Evolutionary conservation across 345 rosid genomes (phyloP).

Genomic region (Populus deltoides): DNA sequence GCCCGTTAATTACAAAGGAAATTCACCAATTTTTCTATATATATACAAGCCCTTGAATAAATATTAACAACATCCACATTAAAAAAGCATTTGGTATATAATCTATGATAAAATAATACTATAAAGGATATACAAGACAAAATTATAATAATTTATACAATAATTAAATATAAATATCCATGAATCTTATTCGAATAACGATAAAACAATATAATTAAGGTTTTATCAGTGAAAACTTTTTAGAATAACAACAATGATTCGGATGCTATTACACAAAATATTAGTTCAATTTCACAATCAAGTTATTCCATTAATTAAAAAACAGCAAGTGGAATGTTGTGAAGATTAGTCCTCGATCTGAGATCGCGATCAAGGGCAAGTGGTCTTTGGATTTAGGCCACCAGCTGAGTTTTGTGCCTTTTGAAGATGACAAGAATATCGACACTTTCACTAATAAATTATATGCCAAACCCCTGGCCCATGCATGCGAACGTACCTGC

Average conservation of each 20-base stretch:
- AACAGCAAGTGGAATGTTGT: conserved; percentile 32
- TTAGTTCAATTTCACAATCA: neutral
- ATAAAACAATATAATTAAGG: too few relatives aligned
- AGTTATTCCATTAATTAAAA: neutral
- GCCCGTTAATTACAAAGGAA: conserved; percentile 4
- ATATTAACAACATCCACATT: neutral
- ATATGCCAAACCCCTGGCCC: conserved; percentile 23
- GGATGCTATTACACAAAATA: neutral
- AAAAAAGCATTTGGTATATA: too few relatives aligned
- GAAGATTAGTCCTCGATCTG: conserved; percentile 26
- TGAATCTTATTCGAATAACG: too few relatives aligned
- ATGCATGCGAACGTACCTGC: conserved; percentile 41
- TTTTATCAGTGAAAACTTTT: neutral
- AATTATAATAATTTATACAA: too few relatives aligned
- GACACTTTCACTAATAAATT: neutral
- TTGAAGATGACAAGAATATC: conserved; percentile 8
- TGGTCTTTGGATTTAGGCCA: conserved; percentile 44
- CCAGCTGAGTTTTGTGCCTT: conserved; percentile 25
- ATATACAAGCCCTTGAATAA: neutral
- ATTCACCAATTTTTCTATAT: neutral
- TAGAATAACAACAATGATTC: neutral
- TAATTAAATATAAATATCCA: too few relatives aligned
- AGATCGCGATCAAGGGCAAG: neutral
- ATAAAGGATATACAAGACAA: too few relatives aligned
- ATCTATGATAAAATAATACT: too few relatives aligned